These are phyloP conservation scores for Strobilomyces echinocephalus DNA, from an alignment of 768 basidiomycete genomes.

Conservation along the genomic window DNA sequence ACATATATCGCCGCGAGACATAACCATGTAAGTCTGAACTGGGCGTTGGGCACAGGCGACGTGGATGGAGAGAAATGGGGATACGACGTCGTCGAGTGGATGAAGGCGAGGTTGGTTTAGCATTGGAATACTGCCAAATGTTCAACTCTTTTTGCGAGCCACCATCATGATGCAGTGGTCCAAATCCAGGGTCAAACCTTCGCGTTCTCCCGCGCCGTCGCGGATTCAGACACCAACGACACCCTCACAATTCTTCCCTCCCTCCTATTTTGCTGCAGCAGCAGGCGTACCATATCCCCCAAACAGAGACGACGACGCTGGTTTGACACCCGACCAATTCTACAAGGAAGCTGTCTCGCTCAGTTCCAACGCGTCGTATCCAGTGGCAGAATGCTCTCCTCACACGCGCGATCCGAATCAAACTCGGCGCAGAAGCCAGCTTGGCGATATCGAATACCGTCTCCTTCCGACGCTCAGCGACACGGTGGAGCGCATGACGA, in stretches of 20 bases:
- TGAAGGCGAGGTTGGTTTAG: conserved; percentile 21
- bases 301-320: conserved; percentile 1
- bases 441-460: conserved; percentile 54
- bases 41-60: conserved; percentile 47
- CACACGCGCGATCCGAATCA: conserved; percentile 1
- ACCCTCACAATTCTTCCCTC: conserved; percentile 44
- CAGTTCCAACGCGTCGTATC: conserved; percentile 15
- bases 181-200: conserved; percentile 30
- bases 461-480: conserved; percentile 67
- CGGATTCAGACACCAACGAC: conserved; percentile 19
- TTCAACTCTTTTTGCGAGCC: background rate
- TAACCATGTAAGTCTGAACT: conserved; percentile 58
- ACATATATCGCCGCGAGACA: conserved; percentile 46
- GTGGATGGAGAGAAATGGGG: conserved; percentile 63
- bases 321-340: background rate
- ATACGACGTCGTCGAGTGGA: conserved; percentile 38
- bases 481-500: conserved; percentile 72
- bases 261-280: conserved; percentile 53
- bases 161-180: conserved; percentile 4
- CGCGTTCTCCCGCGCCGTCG: conserved; percentile 39
- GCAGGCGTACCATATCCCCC: conserved; percentile 34
- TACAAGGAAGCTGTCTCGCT: conserved; percentile 6
- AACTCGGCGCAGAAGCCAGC: conserved; percentile 35
- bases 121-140: conserved; percentile 5
- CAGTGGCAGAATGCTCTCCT: conserved; percentile 3